Base-by-base conservation (phyloP, 768 basidiomycete genomes). In the Paxillus involutus region DNA sequence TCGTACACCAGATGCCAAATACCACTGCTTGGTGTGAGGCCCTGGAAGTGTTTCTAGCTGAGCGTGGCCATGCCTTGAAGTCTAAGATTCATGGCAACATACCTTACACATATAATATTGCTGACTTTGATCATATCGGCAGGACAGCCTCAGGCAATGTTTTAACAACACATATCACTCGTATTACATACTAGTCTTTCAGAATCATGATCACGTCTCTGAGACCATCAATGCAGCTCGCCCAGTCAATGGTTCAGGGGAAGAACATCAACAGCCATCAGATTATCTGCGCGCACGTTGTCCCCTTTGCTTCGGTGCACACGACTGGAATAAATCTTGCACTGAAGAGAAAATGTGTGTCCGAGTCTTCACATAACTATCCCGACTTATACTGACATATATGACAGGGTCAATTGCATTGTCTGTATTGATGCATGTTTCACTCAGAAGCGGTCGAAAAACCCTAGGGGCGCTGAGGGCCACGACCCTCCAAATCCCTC, bases 351-450 rank as follows among this genome's bases (percentile, higher is more conserved):
- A 30, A 19, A 39, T 37, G 52, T 53, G n/a, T n/a, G n/a, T n/a
- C n/a, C n/a, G 36, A 47, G 52, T 47, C 36, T 24, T 26, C 13
- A n/a, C 9, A 32, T n/a, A 4, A 21, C 44, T 33, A 14, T 47
- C 26, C 26, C 47, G 24, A 30, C 37, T 14, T 47, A 21, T 35
- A 11, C 3, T 0, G 29, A 37, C 35, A 35, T 46, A 26, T 32
- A 16, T 39, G 33, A 30, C 24, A 70, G 69, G 2, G 40, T 59
- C 24, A 68, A 71, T 56, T 52, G 61, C n/a, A 57, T 71, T 43
- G 65, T 71, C 14, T 72, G 68, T 42, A 9, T 68, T 4, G 72
- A 75, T 59, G 69, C 68, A 0, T 71, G 67, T 49, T 75, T 75
- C 51, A 68, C 59, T 4, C 72, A 74, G 47, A 71, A 73, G 42